Base-by-base conservation (phyloP, 176 grass and related monocot species). In the Pontederia paniculata region DNA sequence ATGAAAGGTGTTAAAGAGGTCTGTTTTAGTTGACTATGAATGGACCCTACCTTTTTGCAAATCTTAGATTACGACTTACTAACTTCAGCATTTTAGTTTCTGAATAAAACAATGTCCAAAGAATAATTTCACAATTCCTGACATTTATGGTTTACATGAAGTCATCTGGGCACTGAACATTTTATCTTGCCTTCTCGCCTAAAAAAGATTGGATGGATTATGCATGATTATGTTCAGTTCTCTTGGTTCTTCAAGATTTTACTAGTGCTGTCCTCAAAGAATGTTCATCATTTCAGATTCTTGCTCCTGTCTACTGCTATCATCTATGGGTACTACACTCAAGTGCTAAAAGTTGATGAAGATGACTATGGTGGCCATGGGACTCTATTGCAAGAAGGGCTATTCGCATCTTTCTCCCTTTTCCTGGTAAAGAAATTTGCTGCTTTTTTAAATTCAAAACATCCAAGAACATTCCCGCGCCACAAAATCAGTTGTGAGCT, bases 381-480 rank as follows among this genome's bases (percentile, higher is more conserved):
- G 15, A 65, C 86, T 13, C 66, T 98, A 43, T 87, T 98, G 58
- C 94, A 98, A 62, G 94, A 98, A 72, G 94, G 94, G 19, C 79
- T 98, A 45, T 98, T 98, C 17, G 83, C 94, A 37, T 98, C 94
- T 15, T 84, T 91, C 75, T 86, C 83, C 48, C 83, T 98, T 61
- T 98, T 98, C 74, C 54, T 98, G 83, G 94, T 98, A 91, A 75
- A 63, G 11, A 41, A 5, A 4, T 18, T 58, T 0, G 45, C 19
- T 46, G 23, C 31, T 66, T 63, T 44, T 21, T 37, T 15, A 69
- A 54, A 19, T 17, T 44, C 67, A 56, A 28, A 54, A 3, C 51
- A 41, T 47, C 15, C 7, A 12, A 3, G 25, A 66, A 60, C 14
- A 67, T 12, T 18, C 0, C 14, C 55, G n/a, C n/a, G n/a, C 58